phyloP scores from a whole-genome alignment of 164 flowering plant species.

The Houttuynia cordata region DNA sequence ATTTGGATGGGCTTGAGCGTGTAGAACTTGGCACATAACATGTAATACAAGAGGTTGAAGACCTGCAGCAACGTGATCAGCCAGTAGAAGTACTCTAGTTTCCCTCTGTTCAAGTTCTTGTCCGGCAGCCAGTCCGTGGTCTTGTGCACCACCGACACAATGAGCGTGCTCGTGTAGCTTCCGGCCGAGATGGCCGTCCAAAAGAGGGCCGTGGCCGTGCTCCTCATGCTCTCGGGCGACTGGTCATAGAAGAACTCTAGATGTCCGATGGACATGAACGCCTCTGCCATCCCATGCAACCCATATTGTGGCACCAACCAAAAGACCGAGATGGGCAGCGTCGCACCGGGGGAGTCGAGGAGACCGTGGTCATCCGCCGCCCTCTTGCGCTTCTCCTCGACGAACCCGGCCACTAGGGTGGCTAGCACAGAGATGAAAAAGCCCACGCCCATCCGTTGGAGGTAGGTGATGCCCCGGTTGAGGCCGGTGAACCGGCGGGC shows the following conservation, averaged over 20 bases:
- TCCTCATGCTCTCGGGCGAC: slow-evolving; percentile 70
- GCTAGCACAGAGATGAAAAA: slow-evolving; percentile 48
- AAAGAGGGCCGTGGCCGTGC: slow-evolving; percentile 54
- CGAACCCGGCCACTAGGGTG: slow-evolving; percentile 56
- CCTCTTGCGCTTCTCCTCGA: slow-evolving; percentile 46
- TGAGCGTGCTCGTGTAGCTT: slow-evolving; percentile 41
- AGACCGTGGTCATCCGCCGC: slow-evolving; percentile 35
- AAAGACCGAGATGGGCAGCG: slow-evolving; percentile 42
- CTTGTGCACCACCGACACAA: slow-evolving; percentile 47
- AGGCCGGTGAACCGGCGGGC: slow-evolving; percentile 54
- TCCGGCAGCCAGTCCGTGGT: slow-evolving; percentile 57
- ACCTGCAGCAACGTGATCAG: slow-evolving; percentile 41
- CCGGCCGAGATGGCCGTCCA: slow-evolving; percentile 58
- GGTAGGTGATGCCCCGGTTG: slow-evolving; percentile 62
- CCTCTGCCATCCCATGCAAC: slow-evolving; percentile 72
- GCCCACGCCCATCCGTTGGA: slow-evolving; percentile 72
- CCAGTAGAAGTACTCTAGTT: slow-evolving; percentile 62
- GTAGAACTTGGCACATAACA: slow-evolving; percentile 37
- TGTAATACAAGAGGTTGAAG: slow-evolving; percentile 37
- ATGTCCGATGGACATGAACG: slow-evolving; percentile 73
- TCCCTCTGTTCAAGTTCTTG: slow-evolving; percentile 41
- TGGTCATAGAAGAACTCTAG: slow-evolving; percentile 71
- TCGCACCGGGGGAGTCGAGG: slow-evolving; percentile 13
- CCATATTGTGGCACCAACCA: slow-evolving; percentile 71
- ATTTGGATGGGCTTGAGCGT: slow-evolving; percentile 45